Evolutionary conservation across 2,329 filamentous ascomycete genomes (phyloP).

Genomic region (Albophoma yamanashiensis): DNA sequence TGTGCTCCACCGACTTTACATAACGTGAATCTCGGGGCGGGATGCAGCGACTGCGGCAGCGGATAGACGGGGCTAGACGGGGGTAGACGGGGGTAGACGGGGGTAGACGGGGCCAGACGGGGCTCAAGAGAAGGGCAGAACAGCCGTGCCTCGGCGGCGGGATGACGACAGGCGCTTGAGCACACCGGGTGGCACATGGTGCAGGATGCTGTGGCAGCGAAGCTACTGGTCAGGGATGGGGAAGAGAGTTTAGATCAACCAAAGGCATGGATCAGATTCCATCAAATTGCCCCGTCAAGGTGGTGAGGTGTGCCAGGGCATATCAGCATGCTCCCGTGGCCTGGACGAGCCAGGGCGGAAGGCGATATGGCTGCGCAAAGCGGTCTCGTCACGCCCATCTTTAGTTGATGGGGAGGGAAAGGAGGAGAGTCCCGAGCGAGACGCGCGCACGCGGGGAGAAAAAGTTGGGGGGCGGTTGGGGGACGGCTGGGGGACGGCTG

Average conservation of each 20-base stretch:
- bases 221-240: constrained; percentile 8
- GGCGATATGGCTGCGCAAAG: constrained; percentile 43
- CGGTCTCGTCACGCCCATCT: constrained; percentile 67
- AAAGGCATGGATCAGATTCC: constrained; percentile 47
- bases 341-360: constrained; percentile 28
- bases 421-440: constrained; percentile 8
- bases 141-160: background rate
- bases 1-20: background rate
- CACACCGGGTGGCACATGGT: background rate
- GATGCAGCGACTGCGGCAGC: background rate
- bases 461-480: constrained; percentile 4
- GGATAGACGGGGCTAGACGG: background rate
- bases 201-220: background rate
- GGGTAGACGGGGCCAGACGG: background rate
- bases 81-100: background rate
- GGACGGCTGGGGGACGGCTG: no score
- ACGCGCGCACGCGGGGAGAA: constrained; percentile 1
- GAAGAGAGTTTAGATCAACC: constrained; percentile 21
- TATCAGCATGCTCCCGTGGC: constrained; percentile 49
- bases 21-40: background rate
- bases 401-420: constrained; percentile 56
- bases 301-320: constrained; percentile 56
- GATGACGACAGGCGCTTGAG: background rate
- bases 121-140: background rate
- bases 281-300: constrained; percentile 53